A percentile compares a stretch with the other conserved stretches of the same genome.
Conservation (phyloP, 139 green algal species). For the Coelastrella sp. region DNA sequence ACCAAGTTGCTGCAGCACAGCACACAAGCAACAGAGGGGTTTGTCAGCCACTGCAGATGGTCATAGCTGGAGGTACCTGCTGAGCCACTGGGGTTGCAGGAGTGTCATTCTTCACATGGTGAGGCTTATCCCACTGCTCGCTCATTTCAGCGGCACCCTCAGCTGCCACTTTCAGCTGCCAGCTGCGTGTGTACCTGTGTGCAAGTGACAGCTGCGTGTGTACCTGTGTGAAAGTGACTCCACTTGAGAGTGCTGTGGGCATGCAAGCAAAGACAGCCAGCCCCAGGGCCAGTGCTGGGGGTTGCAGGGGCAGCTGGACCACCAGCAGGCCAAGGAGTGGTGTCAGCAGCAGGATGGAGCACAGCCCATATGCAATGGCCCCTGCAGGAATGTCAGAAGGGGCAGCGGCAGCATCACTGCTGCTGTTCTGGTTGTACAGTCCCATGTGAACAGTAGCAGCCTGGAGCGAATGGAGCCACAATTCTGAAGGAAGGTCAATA, state of each 20-base stretch:
- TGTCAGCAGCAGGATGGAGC: slow-evolving; percentile 74
- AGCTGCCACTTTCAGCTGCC: too few species aligned
- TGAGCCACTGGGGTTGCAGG: too few species aligned
- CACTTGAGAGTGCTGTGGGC: slow-evolving; percentile 85
- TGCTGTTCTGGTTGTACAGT: neutral
- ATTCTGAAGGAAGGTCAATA: too few species aligned
- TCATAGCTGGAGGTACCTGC: too few species aligned
- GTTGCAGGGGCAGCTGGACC: slow-evolving; percentile 61
- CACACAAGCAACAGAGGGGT: neutral
- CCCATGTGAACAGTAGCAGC: too few species aligned
- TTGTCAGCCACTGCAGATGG: neutral
- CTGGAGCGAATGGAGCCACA: too few species aligned
- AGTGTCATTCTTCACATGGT: too few species aligned
- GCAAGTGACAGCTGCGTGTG: slow-evolving; percentile 56
- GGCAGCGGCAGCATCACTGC: neutral
- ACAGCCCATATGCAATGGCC: slow-evolving; percentile 63
- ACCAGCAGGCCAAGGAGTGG: slow-evolving; percentile 56
- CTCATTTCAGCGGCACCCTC: too few species aligned
- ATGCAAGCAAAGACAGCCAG: slow-evolving; percentile 82
- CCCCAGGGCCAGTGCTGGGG: slow-evolving; percentile 60
- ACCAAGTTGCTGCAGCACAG: slow-evolving; percentile 39
- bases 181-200: neutral
- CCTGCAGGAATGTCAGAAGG: slow-evolving; percentile 26
- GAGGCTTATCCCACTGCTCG: too few species aligned
- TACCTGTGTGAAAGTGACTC: slow-evolving; percentile 70